Evolutionary conservation across 176 grass and related monocot species (phyloP).

Genomic region (Hordeum vulgare): DNA sequence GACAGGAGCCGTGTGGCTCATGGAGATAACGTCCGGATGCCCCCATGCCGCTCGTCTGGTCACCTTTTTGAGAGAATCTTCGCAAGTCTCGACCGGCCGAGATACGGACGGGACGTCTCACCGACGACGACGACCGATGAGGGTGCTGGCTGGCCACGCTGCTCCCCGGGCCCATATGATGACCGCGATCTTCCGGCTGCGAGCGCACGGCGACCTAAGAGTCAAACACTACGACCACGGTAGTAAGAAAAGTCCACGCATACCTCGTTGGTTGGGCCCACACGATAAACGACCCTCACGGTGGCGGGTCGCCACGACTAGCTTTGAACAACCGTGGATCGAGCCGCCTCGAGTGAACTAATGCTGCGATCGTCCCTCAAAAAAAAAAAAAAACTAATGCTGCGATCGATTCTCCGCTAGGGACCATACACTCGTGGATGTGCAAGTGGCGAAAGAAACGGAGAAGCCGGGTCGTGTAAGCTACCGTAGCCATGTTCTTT

Average conservation of each 20-base stretch:
- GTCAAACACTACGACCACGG: not conserved
- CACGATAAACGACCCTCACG: not conserved
- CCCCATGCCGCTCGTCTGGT: not conserved
- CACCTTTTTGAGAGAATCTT: not conserved
- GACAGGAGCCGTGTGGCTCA: not conserved
- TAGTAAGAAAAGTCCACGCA: not conserved
- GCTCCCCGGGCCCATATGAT: too few species aligned
- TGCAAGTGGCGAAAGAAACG: not conserved
- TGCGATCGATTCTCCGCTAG: not conserved
- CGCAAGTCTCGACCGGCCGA: not conserved
- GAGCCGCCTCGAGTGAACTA: not conserved
- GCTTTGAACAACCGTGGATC: not conserved
- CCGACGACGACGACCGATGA: not conserved
- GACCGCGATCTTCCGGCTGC: too few species aligned
- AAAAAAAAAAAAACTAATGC: too few species aligned
- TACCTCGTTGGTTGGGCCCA: not conserved
- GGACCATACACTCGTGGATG: not conserved
- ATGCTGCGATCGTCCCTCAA: not conserved
- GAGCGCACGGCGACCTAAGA: not conserved
- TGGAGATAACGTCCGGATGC: not conserved
- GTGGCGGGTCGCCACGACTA: not conserved
- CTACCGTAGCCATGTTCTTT: not conserved
- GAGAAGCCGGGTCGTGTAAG: not conserved
- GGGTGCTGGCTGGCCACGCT: too few species aligned
- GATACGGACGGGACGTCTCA: not conserved